Base-by-base conservation (phyloP, 2,329 filamentous ascomycete species). In the Colletotrichum shisoi region DNA sequence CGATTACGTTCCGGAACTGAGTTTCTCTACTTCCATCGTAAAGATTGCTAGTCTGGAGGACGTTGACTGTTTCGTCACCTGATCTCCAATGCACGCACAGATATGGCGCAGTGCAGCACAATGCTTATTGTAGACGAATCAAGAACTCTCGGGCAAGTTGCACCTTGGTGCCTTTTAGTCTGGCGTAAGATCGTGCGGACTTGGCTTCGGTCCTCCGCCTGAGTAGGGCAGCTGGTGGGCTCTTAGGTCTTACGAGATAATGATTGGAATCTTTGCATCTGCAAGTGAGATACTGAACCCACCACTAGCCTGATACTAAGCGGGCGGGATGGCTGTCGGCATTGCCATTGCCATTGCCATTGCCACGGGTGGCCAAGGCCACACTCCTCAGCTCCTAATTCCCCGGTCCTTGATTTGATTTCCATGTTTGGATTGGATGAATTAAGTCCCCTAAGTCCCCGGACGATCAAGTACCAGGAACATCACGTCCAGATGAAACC, bases 1-100 rank as follows among this genome's bases (percentile, higher is more conserved):
- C 82, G 1, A 79, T 91, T 7, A 90, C 88, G 0, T 91, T 84
- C 77, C 74, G 76, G 67, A 76, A 78, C 57, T 79, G 53, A 63
- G 31, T 12, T 56, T 37, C 15, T 24, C 39, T 31, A 24, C n/a
- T 48, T 19, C 12, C 46, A 37, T 21, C 37, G 44, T 34, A 39
- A 34, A 58, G 44, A 39, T 17, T 31, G 34, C 45, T 42, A 7
- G 15, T 40, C 17, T 19, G 34, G 19, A 59, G 27, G 19, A 40
- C 27, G 12, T 19, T 40, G 45, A 21, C 3, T 17, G 9, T 40
- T 2, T 19, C 13, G 4, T 45, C 56, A 11, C 15, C 31, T 48
- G 42, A 17, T 48, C n/a, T 17, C 7, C 31, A 31, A 37, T 57
- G 27, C 44, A 46, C n/a, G 17, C n/a, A 4, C 48, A 13, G 8